Base-by-base conservation (phyloP, 257 asterid species). In the Capsicum chinense region DNA sequence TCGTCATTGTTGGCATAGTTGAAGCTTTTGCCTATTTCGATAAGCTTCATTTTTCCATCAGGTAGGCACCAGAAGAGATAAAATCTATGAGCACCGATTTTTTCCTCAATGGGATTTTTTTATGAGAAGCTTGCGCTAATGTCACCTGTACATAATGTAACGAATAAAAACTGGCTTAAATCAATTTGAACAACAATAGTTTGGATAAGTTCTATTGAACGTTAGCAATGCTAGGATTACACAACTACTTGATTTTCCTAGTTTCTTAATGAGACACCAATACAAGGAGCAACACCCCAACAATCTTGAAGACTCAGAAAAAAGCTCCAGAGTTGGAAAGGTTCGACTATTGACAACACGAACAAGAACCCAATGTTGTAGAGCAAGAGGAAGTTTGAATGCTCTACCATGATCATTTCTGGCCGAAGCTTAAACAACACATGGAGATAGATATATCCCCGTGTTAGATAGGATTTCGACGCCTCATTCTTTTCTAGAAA, bases 11-110 rank as follows among this genome's bases (percentile, higher is more conserved):
- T 26, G 26, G 98, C 35, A 95, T 97, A 0, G 97, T 95, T 2
- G 98, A 94, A 82, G 97, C 97, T 0, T 94, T 94, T 48, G 96
- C 93, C 4, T 93, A 94, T 19, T 97, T 94, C 0, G 97, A 97
- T 3, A 97, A 94, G 89, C 95, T 93, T 0, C 97, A 94, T 86
- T 93, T 94, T 39, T 39, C 42, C 42, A 39, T 39, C 42, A 39
- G 42, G 42, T 1, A 94, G 85, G 98, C 95, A 26, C 97, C 42
- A 39, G 42, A 39, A 39, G 42, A 4, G 42, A 39, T 39, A 4
- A 39, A 39, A 86, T 91, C 95, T 0, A 89, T 94, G 95, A 92
- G 98, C 86, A 93, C 97, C 0, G 97, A 95, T 26, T 74, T 91
- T 94, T 94, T 16, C 87, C 1, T 89, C 97, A 42, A 91, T 93